Evolutionary conservation across 1,284 basidiomycete genomes (phyloP).

Genomic region (Ustilago sp.): DNA sequence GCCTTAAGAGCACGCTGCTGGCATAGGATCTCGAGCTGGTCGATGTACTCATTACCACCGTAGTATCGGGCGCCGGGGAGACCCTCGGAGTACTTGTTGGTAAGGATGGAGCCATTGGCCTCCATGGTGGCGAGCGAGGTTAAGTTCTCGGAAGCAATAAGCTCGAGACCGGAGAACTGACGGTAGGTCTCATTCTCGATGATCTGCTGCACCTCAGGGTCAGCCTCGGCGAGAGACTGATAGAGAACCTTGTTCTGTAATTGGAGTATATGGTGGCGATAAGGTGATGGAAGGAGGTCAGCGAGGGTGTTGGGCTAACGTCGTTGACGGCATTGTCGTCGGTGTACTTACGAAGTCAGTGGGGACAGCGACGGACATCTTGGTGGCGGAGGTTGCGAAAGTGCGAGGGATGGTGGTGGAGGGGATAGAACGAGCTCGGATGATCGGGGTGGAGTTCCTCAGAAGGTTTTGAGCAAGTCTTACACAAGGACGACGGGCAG

Average conservation of each 20-base stretch:
- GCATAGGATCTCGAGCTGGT: conserved; percentile 94
- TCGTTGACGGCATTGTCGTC: neutral
- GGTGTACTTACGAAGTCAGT: conserved; percentile 63
- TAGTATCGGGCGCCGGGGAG: conserved; percentile 91
- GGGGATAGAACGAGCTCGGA: conserved; percentile 19
- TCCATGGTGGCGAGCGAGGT: conserved; percentile 77
- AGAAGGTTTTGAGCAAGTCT: conserved; percentile 49
- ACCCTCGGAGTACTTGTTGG: conserved; percentile 88
- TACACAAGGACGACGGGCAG: conserved; percentile 47
- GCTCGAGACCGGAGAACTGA: conserved; percentile 96
- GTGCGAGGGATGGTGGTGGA: conserved; percentile 25
- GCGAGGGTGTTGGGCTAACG: neutral
- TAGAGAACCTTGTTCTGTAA: conserved; percentile 90
- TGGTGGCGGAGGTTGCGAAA: conserved; percentile 43
- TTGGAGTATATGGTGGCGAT: neutral
- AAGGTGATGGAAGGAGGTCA: conserved; percentile 6
- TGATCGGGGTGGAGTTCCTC: conserved; percentile 29
- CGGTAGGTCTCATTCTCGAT: conserved; percentile 98
- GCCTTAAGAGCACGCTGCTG: conserved; percentile 95
- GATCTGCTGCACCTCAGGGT: conserved; percentile 95
- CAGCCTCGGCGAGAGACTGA: conserved; percentile 84
- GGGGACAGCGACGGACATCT: conserved; percentile 65
- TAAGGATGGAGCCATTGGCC: conserved; percentile 97
- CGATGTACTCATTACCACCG: conserved; percentile 87
- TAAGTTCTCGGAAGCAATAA: conserved; percentile 85